Percentiles rank a stretch among this genome's conserved stretches.
These are phyloP conservation scores for Pichia sp. DNA, from an alignment of 1,139 yeast genomes.

Conservation along the genomic window DNA sequence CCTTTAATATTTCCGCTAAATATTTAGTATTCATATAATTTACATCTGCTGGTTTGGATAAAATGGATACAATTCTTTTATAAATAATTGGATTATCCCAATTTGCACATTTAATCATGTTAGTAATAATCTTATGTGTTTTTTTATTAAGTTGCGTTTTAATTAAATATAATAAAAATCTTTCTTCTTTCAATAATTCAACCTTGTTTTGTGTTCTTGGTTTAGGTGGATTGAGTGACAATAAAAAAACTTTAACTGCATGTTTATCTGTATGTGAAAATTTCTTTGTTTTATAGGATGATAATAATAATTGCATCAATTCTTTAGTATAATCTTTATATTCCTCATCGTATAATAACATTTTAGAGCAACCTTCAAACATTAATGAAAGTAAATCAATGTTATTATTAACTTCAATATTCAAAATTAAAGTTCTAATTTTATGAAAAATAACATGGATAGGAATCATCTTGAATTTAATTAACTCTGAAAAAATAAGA, in stretches of 20 bases:
- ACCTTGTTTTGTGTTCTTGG: slow-evolving; percentile 23
- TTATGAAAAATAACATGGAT: slow-evolving; percentile 66
- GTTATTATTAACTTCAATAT: slow-evolving; percentile 47
- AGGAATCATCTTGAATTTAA: slow-evolving; percentile 74
- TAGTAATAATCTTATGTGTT: slow-evolving; percentile 34
- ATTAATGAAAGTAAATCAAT: slow-evolving; percentile 60
- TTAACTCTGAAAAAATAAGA: slow-evolving; percentile 64
- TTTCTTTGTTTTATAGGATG: slow-evolving; percentile 44
- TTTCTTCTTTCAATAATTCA: slow-evolving; percentile 37
- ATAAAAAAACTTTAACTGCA: slow-evolving; percentile 55
- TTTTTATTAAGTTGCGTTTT: slow-evolving; percentile 43
- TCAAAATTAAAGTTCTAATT: slow-evolving; percentile 49
- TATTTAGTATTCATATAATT: slow-evolving; percentile 43
- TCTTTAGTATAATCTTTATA: slow-evolving; percentile 55
- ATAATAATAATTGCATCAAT: slow-evolving; percentile 53
- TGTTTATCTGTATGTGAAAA: slow-evolving; percentile 52
- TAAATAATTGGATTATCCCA: slow-evolving; percentile 41
- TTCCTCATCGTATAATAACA: slow-evolving; percentile 56
- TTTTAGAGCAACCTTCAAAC: slow-evolving; percentile 71
- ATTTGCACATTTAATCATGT: slow-evolving; percentile 42
- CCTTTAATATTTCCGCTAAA: slow-evolving; percentile 45
- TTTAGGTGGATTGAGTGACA: slow-evolving; percentile 57
- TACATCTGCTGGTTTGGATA: slow-evolving; percentile 57
- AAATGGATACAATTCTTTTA: slow-evolving; percentile 43
- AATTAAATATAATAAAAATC: slow-evolving; percentile 46